A percentile compares a stretch with the other conserved stretches of the same genome.
Evolutionary conservation across 2,329 filamentous ascomycete species (phyloP).

Genomic region (Penicillium sp.): DNA sequence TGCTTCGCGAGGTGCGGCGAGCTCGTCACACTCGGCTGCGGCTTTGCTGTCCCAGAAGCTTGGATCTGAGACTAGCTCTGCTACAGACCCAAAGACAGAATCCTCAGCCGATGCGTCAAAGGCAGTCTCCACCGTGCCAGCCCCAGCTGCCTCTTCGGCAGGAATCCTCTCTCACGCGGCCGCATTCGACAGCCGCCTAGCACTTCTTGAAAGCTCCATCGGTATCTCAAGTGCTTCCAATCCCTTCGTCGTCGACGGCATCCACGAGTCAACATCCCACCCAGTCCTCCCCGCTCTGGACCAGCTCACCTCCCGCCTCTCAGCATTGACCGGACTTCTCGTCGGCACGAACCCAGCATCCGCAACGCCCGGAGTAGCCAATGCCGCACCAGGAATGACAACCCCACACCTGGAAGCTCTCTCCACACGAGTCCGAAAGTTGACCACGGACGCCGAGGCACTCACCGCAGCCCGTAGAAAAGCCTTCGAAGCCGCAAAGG

Average conservation of each 20-base stretch:
- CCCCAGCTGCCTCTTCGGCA: conserved; percentile 36
- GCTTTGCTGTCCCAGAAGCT: conserved; percentile 38
- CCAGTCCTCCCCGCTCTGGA: conserved; percentile 83
- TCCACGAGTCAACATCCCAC: conserved; percentile 54
- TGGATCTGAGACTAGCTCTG: conserved; percentile 14
- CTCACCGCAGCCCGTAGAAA: conserved; percentile 46
- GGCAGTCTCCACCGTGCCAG: conserved; percentile 13
- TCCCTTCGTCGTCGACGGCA: conserved; percentile 46
- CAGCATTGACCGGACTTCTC: conserved; percentile 61
- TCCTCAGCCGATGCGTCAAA: conserved; percentile 7
- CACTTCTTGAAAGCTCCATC: conserved; percentile 74
- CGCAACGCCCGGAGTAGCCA: conserved; percentile 17
- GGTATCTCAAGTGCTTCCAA: conserved; percentile 72
- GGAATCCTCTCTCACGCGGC: conserved; percentile 72
- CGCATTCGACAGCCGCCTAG: conserved; percentile 80
- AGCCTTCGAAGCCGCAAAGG: conserved; percentile 44
- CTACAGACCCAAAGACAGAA: conserved; percentile 8
- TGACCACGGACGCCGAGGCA: conserved; percentile 47
- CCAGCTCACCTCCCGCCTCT: conserved; percentile 75
- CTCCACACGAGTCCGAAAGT: conserved; percentile 44
- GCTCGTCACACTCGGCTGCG: conserved; percentile 35
- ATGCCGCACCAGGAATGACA: conserved; percentile 31
- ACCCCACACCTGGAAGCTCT: conserved; percentile 47
- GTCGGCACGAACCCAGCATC: conserved; percentile 36
- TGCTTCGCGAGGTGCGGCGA: conserved; percentile 27